Conservation (phyloP, 306 rosid species). For the Acmispon strigosus region DNA sequence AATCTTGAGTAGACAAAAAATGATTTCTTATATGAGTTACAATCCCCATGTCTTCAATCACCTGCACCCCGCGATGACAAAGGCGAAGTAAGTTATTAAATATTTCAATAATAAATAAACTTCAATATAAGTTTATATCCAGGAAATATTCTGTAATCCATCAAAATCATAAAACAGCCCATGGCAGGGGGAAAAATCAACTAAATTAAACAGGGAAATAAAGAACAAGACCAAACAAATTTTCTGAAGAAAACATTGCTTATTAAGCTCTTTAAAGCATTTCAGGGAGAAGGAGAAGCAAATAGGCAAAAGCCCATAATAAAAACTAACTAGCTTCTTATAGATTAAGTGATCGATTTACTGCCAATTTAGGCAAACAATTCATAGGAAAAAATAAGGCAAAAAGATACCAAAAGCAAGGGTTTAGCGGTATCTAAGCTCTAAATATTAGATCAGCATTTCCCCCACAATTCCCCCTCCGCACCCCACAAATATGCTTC, state of each 20-base stretch:
- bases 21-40: conserved; percentile 56
- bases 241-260: neutral
- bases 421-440: neutral
- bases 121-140: neutral
- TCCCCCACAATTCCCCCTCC: neutral
- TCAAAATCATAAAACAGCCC: conserved; percentile 13
- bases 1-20: conserved; percentile 54
- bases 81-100: conserved; percentile 10
- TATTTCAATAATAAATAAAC: conserved; percentile 8
- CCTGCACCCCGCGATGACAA: conserved; percentile 42
- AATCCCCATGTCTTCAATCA: conserved; percentile 62
- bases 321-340: neutral
- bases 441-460: neutral
- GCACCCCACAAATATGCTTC: neutral
- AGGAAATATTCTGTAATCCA: neutral
- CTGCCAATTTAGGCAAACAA: neutral
- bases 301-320: neutral
- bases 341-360: neutral
- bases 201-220: neutral
- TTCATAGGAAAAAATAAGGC: neutral
- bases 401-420: neutral
- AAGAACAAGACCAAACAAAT: neutral
- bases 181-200: neutral
- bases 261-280: neutral
- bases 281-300: neutral